A percentile compares a stretch with the other conserved stretches of the same genome.
These are phyloP conservation scores for Arabidopsis arenosa DNA, from an alignment of 345 rosid species.

Conservation along the genomic window DNA sequence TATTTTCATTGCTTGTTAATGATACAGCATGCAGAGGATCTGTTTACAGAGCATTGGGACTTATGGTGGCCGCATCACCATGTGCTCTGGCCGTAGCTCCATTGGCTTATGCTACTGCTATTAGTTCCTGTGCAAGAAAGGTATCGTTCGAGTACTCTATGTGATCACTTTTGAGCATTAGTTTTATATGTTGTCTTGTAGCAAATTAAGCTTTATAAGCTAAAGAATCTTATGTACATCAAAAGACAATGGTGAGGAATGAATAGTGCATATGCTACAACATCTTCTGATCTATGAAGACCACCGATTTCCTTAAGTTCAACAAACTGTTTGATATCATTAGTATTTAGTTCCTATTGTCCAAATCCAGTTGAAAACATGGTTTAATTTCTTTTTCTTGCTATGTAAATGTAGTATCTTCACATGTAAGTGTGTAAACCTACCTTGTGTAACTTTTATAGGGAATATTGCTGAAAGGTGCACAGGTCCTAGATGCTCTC, in stretches of 20 bases:
- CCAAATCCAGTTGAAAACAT: background rate
- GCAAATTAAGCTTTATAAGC: background rate
- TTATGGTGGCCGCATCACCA: slow-evolving; percentile 97
- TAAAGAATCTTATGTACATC: background rate
- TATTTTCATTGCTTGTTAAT: slow-evolving; percentile 29
- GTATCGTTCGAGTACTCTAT: slow-evolving; percentile 46
- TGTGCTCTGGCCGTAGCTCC: slow-evolving; percentile 99
- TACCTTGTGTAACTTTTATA: slow-evolving; percentile 36
- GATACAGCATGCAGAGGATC: slow-evolving; percentile 90
- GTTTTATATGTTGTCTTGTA: slow-evolving; percentile 7
- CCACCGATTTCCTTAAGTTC: background rate
- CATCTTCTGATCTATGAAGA: background rate
- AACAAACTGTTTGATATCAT: background rate
- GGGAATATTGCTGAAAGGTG: slow-evolving; percentile 98
- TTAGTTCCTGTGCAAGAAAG: slow-evolving; percentile 95
- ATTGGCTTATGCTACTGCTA: slow-evolving; percentile 95
- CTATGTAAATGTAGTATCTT: background rate
- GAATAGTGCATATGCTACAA: slow-evolving; percentile 5
- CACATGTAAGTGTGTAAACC: slow-evolving; percentile 14
- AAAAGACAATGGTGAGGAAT: background rate
- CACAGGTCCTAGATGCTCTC: slow-evolving; percentile 91
- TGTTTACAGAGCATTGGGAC: slow-evolving; percentile 87
- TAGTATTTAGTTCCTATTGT: background rate
- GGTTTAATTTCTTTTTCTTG: background rate
- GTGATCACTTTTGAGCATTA: background rate